Base-by-base conservation (phyloP, 306 rosid species). In the Vigna hirtella region DNA sequence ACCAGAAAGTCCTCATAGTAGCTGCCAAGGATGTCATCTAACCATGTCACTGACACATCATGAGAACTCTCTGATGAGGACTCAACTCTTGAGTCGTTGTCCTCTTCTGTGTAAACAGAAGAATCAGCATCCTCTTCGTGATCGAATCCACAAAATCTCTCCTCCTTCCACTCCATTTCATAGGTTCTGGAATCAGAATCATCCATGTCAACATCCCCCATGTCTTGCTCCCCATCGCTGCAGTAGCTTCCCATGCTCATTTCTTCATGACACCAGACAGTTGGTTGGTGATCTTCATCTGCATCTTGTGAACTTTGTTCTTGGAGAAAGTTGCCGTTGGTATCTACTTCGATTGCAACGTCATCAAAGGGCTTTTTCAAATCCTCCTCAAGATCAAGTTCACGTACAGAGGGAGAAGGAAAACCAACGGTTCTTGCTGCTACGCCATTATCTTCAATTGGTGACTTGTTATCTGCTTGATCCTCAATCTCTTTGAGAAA, bases 101-200 rank as follows among this genome's bases (percentile, higher is more conserved):
- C 83, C 49, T 78, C 86, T 55, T 78, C 88, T 16, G 78, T 51
- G 45, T 56, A 61, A 22, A 85, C 76, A 30, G 80, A 69, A 68
- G 82, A 77, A 63, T 74, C 73, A 7, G 17, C 77, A 77, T 73
- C 85, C 48, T 81, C 81, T 77, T 79, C 86, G 1, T 72, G 65
- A 73, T 83, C 79, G 51, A 76, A 71, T 49, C 75, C 74, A 32
- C 52, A 51, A 55, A 74, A 72, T 11, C 38, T 77, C 47, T 78
- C 89, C 70, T 84, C 86, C 52, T 91, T 89, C 93, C 88, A 82
- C 77, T 87, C 89, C 89, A 87, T 89, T 15, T 79, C 82, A 3
- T 69, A 20, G 22, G 72, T 70, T 55, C 81, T 75, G 45, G 84
- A 89, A 81, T 71, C 81, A 57, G 84, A 83, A 73, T 72, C 74